Evolutionary conservation across 306 rosid genomes (phyloP).

Genomic region (Pyrus communis): DNA sequence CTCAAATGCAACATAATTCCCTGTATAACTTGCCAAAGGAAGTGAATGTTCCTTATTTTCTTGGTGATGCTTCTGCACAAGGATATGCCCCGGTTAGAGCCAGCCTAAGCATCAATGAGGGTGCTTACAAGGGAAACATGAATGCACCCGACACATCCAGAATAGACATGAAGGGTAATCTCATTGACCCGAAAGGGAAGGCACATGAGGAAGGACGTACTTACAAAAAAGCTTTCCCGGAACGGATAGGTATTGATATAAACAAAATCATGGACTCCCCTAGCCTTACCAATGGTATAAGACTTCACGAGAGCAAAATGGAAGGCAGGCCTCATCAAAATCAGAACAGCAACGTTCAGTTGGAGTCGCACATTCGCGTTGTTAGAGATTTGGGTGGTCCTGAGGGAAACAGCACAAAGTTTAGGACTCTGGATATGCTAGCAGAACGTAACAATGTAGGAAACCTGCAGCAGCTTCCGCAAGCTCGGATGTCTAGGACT

Average conservation of each 20-base stretch:
- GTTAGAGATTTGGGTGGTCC: conserved; percentile 3
- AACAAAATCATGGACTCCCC: background rate
- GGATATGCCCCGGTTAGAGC: background rate
- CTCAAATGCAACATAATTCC: background rate
- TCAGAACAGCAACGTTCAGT: background rate
- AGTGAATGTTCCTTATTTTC: background rate
- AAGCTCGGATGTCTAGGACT: background rate
- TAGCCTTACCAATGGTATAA: background rate
- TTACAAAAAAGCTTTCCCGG: background rate
- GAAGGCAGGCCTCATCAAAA: background rate
- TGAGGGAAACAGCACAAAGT: conserved; percentile 3
- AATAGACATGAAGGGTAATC: background rate
- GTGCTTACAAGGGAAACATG: conserved; percentile 4
- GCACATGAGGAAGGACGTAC: background rate
- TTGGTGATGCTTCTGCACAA: conserved; percentile 1
- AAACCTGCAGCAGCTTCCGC: conserved; percentile 8
- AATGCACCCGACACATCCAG: background rate
- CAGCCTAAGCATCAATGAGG: background rate
- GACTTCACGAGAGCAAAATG: background rate
- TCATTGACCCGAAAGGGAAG: background rate
- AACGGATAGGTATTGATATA: background rate
- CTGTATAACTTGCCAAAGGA: background rate
- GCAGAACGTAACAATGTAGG: background rate
- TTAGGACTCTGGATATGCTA: conserved; percentile 18
- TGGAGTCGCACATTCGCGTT: conserved; percentile 14